phyloP scores from a whole-genome alignment of 2,329 filamentous ascomycete species.

The Talaromyces sp. region DNA sequence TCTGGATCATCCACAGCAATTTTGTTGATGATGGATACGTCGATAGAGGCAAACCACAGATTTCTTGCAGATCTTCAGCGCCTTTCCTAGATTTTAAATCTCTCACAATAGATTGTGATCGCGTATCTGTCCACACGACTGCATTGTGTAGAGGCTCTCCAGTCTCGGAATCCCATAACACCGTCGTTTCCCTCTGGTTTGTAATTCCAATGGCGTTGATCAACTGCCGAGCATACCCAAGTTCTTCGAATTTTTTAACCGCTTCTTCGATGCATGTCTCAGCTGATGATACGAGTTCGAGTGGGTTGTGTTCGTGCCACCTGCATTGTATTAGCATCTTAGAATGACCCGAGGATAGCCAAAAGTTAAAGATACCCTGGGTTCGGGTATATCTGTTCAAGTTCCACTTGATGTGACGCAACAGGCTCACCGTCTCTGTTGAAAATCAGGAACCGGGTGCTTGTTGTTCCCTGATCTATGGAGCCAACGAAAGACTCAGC shows the following conservation, averaged over 20 bases:
- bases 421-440: conserved; percentile 72
- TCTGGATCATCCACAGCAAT: conserved; percentile 73
- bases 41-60: conserved; percentile 78
- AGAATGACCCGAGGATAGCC: not conserved
- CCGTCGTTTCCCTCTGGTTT: conserved; percentile 84
- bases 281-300: conserved; percentile 70
- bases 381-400: conserved; percentile 77
- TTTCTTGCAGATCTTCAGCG: conserved; percentile 63
- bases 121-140: conserved; percentile 86
- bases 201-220: conserved; percentile 80
- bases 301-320: conserved; percentile 85
- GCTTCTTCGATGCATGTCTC: conserved; percentile 75
- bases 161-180: conserved; percentile 78
- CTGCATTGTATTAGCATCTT: conserved; percentile 41
- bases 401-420: conserved; percentile 80
- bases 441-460: conserved; percentile 85
- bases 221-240: conserved; percentile 61
- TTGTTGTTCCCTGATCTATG: conserved; percentile 89
- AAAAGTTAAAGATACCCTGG: conserved; percentile 61
- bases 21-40: conserved; percentile 87
- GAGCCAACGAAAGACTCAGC: conserved; percentile 65
- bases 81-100: conserved; percentile 67
- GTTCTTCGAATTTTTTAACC: conserved; percentile 62
- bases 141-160: conserved; percentile 79
- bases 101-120: conserved; percentile 70